A percentile compares a stretch with the other conserved stretches of the same genome.
phyloP scores from a whole-genome alignment of 108 stramenopile genomes.

The Aurantiochytrium sp. region DNA sequence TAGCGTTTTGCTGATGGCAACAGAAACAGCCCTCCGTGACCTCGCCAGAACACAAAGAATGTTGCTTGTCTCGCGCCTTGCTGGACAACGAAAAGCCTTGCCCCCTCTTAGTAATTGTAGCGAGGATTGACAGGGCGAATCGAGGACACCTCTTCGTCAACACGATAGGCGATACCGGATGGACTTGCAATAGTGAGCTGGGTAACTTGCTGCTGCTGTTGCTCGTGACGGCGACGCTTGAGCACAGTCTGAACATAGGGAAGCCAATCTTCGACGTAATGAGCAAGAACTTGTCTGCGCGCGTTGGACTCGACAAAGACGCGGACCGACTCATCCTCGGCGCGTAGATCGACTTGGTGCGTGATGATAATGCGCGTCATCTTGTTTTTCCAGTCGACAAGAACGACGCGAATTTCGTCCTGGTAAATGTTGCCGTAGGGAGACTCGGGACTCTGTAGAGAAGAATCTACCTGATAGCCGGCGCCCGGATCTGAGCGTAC shows the following conservation, averaged over 20 bases:
- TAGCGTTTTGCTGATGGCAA: neutral
- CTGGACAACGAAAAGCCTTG: neutral
- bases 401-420: conserved; percentile 6
- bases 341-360: neutral
- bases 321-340: neutral
- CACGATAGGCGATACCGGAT: neutral
- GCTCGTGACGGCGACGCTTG: neutral
- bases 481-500: neutral
- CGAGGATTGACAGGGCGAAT: neutral
- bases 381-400: conserved; percentile 12
- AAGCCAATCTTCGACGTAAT: neutral
- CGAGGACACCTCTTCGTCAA: neutral
- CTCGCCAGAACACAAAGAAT: neutral
- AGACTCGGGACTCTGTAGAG: neutral
- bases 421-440: conserved; percentile 1
- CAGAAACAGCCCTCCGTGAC: too few relatives aligned
- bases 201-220: neutral
- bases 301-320: conserved; percentile 10
- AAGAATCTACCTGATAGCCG: neutral
- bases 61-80: neutral
- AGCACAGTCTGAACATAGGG: neutral
- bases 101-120: neutral
- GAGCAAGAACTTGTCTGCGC: neutral
- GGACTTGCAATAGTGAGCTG: neutral
- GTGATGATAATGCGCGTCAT: neutral